These are phyloP conservation scores for Mollisia scopiformis DNA, from an alignment of 2,329 filamentous ascomycete genomes.

Conservation along the genomic window DNA sequence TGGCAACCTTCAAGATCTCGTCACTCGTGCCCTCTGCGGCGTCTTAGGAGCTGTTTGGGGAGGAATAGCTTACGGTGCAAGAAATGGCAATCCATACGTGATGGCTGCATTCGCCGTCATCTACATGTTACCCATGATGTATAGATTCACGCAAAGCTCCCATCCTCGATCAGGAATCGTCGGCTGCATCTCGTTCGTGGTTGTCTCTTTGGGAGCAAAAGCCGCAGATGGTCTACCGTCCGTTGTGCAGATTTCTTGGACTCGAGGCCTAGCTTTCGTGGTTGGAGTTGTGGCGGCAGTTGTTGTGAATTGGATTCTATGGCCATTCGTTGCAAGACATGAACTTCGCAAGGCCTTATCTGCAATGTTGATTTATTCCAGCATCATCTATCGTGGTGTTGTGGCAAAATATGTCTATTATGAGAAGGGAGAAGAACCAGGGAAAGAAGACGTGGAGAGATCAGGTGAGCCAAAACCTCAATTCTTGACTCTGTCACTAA, in stretches of 20 bases:
- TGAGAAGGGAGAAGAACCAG: slow-evolving; percentile 54
- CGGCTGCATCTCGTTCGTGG: slow-evolving; percentile 59
- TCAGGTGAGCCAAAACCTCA: slow-evolving; percentile 38
- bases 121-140: slow-evolving; percentile 63
- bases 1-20: slow-evolving; percentile 59
- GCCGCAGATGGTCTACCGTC: slow-evolving; percentile 37
- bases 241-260: slow-evolving; percentile 46
- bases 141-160: slow-evolving; percentile 55
- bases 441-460: slow-evolving; percentile 50
- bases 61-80: slow-evolving; percentile 53
- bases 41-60: slow-evolving; percentile 58
- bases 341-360: slow-evolving; percentile 59
- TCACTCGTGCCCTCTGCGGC: slow-evolving; percentile 52
- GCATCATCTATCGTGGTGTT: slow-evolving; percentile 56
- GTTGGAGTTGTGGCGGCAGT: slow-evolving; percentile 57
- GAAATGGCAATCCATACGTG: slow-evolving; percentile 55
- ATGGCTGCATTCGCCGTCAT: slow-evolving; percentile 57
- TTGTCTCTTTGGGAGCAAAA: slow-evolving; percentile 50
- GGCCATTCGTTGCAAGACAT: slow-evolving; percentile 64
- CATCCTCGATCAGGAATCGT: slow-evolving; percentile 62
- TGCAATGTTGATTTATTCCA: slow-evolving; percentile 59
- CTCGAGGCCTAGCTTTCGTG: slow-evolving; percentile 53
- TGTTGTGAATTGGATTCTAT: slow-evolving; percentile 60
- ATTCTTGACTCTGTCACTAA: slow-evolving; percentile 9
- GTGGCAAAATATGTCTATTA: slow-evolving; percentile 63